A percentile compares a stretch with the other conserved stretches of the same genome.
Evolutionary conservation across 495 filamentous ascomycete genomes (phyloP).

Genomic region (Penicillium cataractarum): DNA sequence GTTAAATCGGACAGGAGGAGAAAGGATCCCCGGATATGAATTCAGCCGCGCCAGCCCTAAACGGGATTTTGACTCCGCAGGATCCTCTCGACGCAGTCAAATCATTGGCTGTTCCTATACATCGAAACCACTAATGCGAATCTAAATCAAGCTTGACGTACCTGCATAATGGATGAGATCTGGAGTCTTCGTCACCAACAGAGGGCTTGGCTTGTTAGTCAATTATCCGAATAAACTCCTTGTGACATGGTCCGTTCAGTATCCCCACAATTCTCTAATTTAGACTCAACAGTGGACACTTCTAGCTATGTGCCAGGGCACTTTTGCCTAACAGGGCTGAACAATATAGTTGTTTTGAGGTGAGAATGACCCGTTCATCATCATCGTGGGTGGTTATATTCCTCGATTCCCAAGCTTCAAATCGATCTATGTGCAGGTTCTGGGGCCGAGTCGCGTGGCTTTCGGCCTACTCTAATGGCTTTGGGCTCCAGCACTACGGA

Average conservation of each 20-base stretch:
- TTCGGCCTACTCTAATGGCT: background rate
- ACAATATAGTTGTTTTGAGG: background rate
- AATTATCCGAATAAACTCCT: background rate
- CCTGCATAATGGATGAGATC: background rate
- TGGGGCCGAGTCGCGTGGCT: background rate
- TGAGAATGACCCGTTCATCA: background rate
- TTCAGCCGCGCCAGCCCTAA: conserved; percentile 2
- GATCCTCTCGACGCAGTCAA: background rate
- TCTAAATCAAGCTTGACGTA: background rate
- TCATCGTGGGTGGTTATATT: too few relatives aligned
- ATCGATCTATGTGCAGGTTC: background rate
- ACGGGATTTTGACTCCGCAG: background rate
- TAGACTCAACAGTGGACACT: background rate
- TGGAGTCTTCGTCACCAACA: background rate
- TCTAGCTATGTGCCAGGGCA: background rate
- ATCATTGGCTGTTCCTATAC: background rate
- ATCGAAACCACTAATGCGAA: background rate
- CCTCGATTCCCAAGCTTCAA: background rate
- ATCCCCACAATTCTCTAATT: background rate
- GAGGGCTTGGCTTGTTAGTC: background rate
- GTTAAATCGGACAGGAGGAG: background rate
- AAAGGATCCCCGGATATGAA: background rate
- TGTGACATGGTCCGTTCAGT: background rate
- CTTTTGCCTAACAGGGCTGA: too few relatives aligned
- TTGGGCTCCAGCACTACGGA: background rate